These are phyloP conservation scores for Apodospora peruviana DNA, from an alignment of 495 filamentous ascomycete species.

Conservation along the genomic window DNA sequence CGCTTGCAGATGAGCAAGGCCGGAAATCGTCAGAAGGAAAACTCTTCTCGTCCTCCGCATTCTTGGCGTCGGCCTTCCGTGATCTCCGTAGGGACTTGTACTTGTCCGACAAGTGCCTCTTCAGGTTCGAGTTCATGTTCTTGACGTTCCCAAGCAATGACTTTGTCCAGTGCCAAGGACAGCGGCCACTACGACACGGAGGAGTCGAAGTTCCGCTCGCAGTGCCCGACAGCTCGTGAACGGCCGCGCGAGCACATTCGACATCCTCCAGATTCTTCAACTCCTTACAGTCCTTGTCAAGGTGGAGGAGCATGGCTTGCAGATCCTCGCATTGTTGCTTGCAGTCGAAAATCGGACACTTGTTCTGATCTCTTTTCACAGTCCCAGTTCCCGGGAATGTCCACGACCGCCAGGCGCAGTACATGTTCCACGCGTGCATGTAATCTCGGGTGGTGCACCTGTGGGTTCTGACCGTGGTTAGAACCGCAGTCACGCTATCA, in stretches of 20 bases:
- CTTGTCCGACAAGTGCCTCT: too few species aligned
- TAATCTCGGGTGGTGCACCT: not conserved
- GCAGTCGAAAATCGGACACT: not conserved
- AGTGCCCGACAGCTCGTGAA: too few species aligned
- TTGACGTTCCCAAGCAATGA: too few species aligned
- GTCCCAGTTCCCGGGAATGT: not conserved
- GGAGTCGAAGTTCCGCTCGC: not conserved
- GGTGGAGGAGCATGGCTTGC: not conserved
- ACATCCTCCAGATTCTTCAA: not conserved
- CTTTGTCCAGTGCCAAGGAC: not conserved
- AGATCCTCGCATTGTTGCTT: not conserved
- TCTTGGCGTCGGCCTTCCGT: too few species aligned
- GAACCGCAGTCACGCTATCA: too few species aligned
- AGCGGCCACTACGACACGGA: not conserved
- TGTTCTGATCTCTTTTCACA: not conserved
- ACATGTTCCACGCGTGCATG: not conserved
- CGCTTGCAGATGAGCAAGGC: too few species aligned
- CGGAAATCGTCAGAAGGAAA: too few species aligned
- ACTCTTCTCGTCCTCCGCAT: too few species aligned
- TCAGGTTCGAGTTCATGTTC: too few species aligned
- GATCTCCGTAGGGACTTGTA: too few species aligned
- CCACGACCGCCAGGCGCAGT: not conserved
- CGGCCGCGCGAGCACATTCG: not conserved
- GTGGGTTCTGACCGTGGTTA: not conserved
- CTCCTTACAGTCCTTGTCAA: not conserved